Percentiles rank a stretch among this genome's conserved stretches.
These are phyloP conservation scores for Lineolata rhizophorae DNA, from an alignment of 495 filamentous ascomycete genomes.

Conservation along the genomic window DNA sequence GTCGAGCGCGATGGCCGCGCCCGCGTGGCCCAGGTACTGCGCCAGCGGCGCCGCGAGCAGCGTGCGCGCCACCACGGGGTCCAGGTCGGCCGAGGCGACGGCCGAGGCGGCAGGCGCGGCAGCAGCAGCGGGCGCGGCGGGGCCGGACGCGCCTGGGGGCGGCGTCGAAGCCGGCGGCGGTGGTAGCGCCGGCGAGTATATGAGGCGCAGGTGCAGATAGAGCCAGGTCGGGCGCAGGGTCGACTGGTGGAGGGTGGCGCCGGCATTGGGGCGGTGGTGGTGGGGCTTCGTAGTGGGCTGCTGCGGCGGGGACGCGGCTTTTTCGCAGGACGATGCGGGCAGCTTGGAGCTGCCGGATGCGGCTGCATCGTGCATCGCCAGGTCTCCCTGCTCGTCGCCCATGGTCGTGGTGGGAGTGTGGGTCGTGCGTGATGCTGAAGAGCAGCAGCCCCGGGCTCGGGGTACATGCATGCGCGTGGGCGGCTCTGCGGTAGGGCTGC, in stretches of 20 bases:
- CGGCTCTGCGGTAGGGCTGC: too few species aligned
- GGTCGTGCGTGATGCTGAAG: too few species aligned
- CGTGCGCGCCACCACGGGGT: constrained; percentile 50
- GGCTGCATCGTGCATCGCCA: too few species aligned
- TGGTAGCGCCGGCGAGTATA: constrained; percentile 6
- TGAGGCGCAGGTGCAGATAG: constrained; percentile 17
- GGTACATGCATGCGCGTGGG: too few species aligned
- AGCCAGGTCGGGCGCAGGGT: constrained; percentile 14
- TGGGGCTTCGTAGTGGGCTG: constrained; percentile 5
- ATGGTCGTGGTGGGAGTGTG: too few species aligned
- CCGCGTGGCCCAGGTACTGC: constrained; percentile 62
- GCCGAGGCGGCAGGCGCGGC: too few species aligned
- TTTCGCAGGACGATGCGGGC: too few species aligned
- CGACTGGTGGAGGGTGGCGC: constrained; percentile 6
- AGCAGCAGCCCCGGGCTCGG: too few species aligned
- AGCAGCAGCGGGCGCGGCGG: neutral
- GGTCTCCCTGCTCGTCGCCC: too few species aligned
- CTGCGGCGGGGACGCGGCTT: too few species aligned
- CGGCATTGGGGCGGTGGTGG: constrained; percentile 5
- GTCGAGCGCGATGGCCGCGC: constrained; percentile 58
- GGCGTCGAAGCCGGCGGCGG: constrained; percentile 11
- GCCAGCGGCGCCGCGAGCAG: constrained; percentile 51
- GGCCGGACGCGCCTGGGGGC: constrained; percentile 7
- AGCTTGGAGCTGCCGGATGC: too few species aligned
- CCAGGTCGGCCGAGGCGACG: constrained; percentile 27